Evolutionary conservation across 2,329 filamentous ascomycete species (phyloP).

Genomic region (Cercospora zeina): DNA sequence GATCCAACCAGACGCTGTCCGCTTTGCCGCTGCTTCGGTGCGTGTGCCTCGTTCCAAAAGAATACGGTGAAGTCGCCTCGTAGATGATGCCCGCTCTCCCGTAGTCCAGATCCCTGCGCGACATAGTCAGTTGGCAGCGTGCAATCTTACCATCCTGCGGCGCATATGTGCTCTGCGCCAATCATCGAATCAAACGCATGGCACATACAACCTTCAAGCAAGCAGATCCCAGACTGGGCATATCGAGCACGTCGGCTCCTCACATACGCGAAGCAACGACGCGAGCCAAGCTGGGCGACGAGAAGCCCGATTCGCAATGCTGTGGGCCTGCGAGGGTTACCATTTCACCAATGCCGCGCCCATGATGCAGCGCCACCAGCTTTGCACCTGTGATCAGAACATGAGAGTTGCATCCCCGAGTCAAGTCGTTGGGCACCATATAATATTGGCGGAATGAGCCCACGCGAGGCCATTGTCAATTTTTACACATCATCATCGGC

Average conservation of each 20-base stretch:
- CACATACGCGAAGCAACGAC: not conserved
- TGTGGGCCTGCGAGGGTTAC: too few species aligned
- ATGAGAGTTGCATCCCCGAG: not conserved
- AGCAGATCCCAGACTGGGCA: not conserved
- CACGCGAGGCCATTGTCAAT: not conserved
- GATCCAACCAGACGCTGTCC: not conserved
- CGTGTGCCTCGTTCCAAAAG: too few species aligned
- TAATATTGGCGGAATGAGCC: not conserved
- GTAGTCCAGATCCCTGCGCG: not conserved
- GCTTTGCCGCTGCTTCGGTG: not conserved
- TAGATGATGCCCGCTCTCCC: too few species aligned
- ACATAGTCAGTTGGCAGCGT: not conserved
- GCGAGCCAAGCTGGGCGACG: not conserved
- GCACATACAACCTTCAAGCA: not conserved
- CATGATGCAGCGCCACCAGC: not conserved
- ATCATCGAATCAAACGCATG: not conserved
- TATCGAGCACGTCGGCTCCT: not conserved
- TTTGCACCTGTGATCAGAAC: not conserved
- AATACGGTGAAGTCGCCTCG: too few species aligned
- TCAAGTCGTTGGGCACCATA: not conserved
- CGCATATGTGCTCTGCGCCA: not conserved
- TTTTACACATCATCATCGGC: slow-evolving; percentile 1
- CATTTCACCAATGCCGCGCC: too few species aligned
- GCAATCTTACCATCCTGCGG: not conserved
- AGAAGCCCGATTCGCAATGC: too few species aligned